These are phyloP conservation scores for Vicia sativa DNA, from an alignment of 306 rosid genomes.

Conservation along the genomic window DNA sequence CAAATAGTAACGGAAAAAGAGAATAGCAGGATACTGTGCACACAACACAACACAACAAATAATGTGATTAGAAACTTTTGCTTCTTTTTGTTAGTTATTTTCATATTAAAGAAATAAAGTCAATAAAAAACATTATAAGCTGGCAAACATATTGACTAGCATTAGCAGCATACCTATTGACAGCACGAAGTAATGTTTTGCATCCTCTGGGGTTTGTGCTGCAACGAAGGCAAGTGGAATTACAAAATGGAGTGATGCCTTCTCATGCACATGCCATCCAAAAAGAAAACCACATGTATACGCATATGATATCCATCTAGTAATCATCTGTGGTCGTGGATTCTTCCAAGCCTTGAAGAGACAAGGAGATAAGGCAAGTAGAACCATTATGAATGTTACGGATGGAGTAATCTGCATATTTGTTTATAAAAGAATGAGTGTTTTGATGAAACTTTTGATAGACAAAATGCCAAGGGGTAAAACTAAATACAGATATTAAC, in stretches of 20 bases:
- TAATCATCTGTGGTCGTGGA: constrained; percentile 74
- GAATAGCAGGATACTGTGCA: constrained; percentile 87
- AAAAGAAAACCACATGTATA: constrained; percentile 88
- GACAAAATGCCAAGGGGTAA: constrained; percentile 5
- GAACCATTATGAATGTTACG: constrained; percentile 66
- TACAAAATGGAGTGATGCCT: constrained; percentile 93
- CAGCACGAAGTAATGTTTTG: constrained; percentile 76
- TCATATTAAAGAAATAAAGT: neutral
- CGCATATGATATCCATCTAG: constrained; percentile 88
- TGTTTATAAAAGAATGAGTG: constrained; percentile 28
- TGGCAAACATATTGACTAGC: constrained; percentile 27
- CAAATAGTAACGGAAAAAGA: constrained; percentile 74
- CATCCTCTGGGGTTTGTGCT: constrained; percentile 63
- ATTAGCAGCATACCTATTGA: constrained; percentile 66
- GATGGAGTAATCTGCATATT: constrained; percentile 77
- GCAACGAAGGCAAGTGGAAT: constrained; percentile 79
- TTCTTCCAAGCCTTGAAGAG: constrained; percentile 79
- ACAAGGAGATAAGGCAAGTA: constrained; percentile 89
- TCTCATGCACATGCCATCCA: constrained; percentile 99
- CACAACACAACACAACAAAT: neutral
- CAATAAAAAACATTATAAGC: constrained; percentile 3
- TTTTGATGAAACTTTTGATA: constrained; percentile 19
- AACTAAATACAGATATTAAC: constrained; percentile 22
- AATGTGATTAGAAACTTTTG: constrained; percentile 26
- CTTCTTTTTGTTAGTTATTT: constrained; percentile 15